Conservation (phyloP, 257 asterid species). For the Eustoma russellianum region DNA sequence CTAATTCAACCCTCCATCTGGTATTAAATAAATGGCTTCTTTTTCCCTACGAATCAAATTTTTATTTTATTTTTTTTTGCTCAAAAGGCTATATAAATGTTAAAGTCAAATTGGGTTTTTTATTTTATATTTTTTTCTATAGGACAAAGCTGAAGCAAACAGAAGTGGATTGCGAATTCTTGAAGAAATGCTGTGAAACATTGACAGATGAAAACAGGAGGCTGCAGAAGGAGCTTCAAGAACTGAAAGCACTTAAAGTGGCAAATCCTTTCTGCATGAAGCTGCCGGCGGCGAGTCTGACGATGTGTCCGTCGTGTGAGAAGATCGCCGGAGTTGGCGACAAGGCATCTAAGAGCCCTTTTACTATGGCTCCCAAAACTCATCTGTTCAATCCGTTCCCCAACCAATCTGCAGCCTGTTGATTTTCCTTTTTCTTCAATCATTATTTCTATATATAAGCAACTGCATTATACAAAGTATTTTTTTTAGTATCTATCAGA, state of each 20-base stretch:
- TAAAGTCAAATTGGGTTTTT: too few relatives aligned
- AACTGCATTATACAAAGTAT: not conserved
- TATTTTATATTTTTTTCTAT: not conserved
- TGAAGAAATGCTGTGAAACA: slow-evolving; percentile 88
- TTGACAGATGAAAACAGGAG: slow-evolving; percentile 84
- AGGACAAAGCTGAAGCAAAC: slow-evolving; percentile 98
- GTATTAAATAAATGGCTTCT: too few relatives aligned
- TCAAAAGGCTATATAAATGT: too few relatives aligned
- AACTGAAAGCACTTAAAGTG: slow-evolving; percentile 62
- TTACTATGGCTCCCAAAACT: slow-evolving; percentile 37
- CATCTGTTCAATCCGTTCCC: slow-evolving; percentile 48
- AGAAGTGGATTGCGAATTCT: slow-evolving; percentile 82
- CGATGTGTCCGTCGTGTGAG: slow-evolving; percentile 81
- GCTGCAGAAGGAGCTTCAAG: slow-evolving; percentile 80
- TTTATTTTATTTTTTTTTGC: too few relatives aligned
- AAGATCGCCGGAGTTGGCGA: slow-evolving; percentile 37
- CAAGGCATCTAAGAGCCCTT: slow-evolving; percentile 24
- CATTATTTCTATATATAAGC: not conserved
- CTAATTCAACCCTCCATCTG: too few relatives aligned
- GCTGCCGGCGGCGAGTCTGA: slow-evolving; percentile 57
- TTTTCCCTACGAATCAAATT: too few relatives aligned
- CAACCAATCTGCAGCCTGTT: slow-evolving; percentile 67
- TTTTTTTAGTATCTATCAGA: too few relatives aligned
- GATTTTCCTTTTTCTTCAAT: slow-evolving; percentile 2
- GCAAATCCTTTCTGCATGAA: slow-evolving; percentile 81